Evolutionary conservation across 2,329 filamentous ascomycete genomes (phyloP).

Genomic region (Stachybotrys chlorohalonatus): DNA sequence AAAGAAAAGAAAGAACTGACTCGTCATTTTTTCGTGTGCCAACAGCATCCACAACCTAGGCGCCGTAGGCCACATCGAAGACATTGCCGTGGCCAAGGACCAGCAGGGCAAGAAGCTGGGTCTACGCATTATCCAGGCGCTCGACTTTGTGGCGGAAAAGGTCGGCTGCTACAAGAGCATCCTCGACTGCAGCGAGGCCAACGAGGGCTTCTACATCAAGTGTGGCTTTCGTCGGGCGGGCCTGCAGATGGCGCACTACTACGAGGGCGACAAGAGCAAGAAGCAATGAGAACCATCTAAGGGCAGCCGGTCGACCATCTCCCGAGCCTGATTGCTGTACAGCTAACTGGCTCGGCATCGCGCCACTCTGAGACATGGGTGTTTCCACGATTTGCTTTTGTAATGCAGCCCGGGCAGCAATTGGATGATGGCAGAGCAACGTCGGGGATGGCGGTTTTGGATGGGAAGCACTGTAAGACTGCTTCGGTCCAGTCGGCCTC

Average conservation of each 20-base stretch:
- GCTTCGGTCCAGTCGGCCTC: too few species aligned
- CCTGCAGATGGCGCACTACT: constrained; percentile 95
- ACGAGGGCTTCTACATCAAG: constrained; percentile 97
- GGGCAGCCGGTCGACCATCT: background rate
- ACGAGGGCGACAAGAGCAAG: constrained; percentile 50
- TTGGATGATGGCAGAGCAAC: background rate
- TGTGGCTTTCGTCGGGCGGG: constrained; percentile 91
- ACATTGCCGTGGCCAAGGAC: constrained; percentile 89
- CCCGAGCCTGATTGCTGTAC: background rate
- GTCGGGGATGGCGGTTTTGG: background rate
- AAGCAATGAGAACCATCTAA: background rate
- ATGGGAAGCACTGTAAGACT: too few species aligned
- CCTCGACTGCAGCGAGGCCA: constrained; percentile 89
- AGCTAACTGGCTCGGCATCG: too few species aligned
- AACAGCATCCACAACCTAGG: constrained; percentile 69
- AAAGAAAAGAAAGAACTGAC: constrained; percentile 7
- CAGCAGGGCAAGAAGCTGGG: constrained; percentile 98
- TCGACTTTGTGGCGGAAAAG: constrained; percentile 79
- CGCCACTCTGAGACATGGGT: too few species aligned
- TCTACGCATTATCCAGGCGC: constrained; percentile 82
- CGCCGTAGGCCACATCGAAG: constrained; percentile 89
- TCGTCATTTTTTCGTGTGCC: background rate
- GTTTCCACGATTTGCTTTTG: background rate
- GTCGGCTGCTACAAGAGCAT: constrained; percentile 97
- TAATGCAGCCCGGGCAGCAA: background rate